Evolutionary conservation across 2,329 filamentous ascomycete species (phyloP).

Genomic region (Pseudopithomyces chartarum): DNA sequence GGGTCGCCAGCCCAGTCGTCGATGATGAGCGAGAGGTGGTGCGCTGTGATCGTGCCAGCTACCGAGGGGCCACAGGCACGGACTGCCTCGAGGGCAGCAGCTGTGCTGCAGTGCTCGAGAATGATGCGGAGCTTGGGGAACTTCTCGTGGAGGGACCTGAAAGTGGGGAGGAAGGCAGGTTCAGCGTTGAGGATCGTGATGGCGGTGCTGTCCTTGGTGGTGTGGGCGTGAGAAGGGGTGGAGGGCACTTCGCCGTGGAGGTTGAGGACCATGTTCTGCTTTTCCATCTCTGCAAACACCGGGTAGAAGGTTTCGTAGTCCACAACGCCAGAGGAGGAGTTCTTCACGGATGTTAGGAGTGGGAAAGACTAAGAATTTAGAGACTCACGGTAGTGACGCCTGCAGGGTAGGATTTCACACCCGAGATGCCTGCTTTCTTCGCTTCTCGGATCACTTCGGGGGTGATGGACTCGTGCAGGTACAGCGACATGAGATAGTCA

Average conservation of each 20-base stretch:
- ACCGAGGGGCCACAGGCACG: conserved; percentile 77
- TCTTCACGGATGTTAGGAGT: conserved; percentile 30
- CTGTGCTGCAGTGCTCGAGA: conserved; percentile 87
- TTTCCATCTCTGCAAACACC: conserved; percentile 89
- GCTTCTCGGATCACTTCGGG: conserved; percentile 69
- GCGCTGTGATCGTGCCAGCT: conserved; percentile 80
- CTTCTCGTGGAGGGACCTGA: conserved; percentile 71
- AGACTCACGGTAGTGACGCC: conserved; percentile 45
- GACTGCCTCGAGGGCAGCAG: conserved; percentile 79
- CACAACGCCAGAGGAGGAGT: conserved; percentile 70
- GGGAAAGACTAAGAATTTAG: not conserved
- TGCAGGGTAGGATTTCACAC: conserved; percentile 72
- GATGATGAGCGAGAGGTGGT: conserved; percentile 81
- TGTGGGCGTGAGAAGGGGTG: conserved; percentile 37
- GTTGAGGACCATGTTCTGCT: conserved; percentile 81
- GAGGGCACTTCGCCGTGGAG: conserved; percentile 87
- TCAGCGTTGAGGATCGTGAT: conserved; percentile 67
- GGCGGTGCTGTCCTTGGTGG: conserved; percentile 23
- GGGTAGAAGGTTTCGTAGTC: conserved; percentile 73
- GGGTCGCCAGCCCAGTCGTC: conserved; percentile 73
- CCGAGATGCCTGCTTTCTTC: conserved; percentile 70
- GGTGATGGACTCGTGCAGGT: conserved; percentile 55
- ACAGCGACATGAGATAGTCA: conserved; percentile 58
- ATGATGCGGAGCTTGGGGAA: conserved; percentile 73
- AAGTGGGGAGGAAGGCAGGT: conserved; percentile 78